Base-by-base conservation (phyloP, 2,329 filamentous ascomycete species). In the Arthrobotrys sphaeroides region DNA sequence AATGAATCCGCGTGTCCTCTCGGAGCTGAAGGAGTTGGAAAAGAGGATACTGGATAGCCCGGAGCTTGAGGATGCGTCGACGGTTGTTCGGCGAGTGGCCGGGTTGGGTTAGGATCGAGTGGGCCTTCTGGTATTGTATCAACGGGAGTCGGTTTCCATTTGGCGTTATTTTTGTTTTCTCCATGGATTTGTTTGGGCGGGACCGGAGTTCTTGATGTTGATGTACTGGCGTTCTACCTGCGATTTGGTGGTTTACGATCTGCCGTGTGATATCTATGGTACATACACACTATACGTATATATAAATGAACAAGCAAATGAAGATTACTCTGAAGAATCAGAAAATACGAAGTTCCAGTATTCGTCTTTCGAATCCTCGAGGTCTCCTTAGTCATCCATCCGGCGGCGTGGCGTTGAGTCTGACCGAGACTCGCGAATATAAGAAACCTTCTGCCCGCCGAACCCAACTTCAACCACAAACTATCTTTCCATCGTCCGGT, bases 351-450 rank as follows among this genome's bases (percentile, higher is more conserved):
- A n/a, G n/a, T n/a, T n/a, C n/a, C n/a, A n/a, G n/a, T n/a, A n/a
- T n/a, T n/a, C n/a, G n/a, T n/a, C n/a, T n/a, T n/a, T n/a, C n/a
- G n/a, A n/a, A n/a, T n/a, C n/a, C n/a, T n/a, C n/a, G n/a, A n/a
- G n/a, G n/a, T n/a, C n/a, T n/a, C n/a, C 22, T 62, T 62, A 45
- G 57, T 62, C 33, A 68, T 68, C n/a, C 49, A 24, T n/a, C 12
- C 26, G 2, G 53, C 16, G 31, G 12, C 42, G 64, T 12, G 38
- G 65, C 59, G 65, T 69, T 69, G 65, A n/a, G 16, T 40, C 22
- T 28, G 28, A 68, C 16, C n/a, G n/a, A n/a, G n/a, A n/a, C n/a
- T n/a, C n/a, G 51, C 24, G 28, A 31, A 53, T 61, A 51, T 69
- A 69, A 61, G 43, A 60, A 68, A 49, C 51, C 49, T 59, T 40